phyloP scores from a whole-genome alignment of 2,329 filamentous ascomycete species.

The Verticillium dahliae region DNA sequence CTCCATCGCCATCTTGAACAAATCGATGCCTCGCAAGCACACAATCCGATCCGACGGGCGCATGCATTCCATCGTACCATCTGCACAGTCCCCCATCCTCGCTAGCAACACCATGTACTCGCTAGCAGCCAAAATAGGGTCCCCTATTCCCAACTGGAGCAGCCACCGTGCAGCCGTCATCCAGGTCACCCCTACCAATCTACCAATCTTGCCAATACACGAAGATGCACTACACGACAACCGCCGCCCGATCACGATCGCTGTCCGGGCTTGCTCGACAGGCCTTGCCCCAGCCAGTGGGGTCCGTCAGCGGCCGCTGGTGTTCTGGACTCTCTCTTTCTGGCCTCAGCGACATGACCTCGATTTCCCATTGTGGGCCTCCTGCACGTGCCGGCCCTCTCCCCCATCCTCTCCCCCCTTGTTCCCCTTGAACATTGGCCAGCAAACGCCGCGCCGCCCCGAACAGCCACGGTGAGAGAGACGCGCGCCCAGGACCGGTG shows the following conservation, averaged over 20 bases:
- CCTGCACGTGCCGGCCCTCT: background rate
- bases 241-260: background rate
- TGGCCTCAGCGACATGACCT: background rate
- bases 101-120: background rate
- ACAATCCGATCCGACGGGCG: background rate
- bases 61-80: background rate
- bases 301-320: background rate
- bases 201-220: background rate
- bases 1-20: background rate
- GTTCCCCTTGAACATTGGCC: background rate
- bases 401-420: background rate
- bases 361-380: background rate
- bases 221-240: background rate
- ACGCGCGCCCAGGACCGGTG: too few species aligned
- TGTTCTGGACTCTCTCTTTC: background rate
- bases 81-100: background rate
- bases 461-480: background rate
- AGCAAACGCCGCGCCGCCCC: background rate
- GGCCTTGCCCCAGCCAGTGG: background rate
- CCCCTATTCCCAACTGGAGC: background rate
- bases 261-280: background rate
- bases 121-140: background rate
- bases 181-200: background rate
- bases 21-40: background rate
- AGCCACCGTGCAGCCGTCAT: background rate